These are phyloP conservation scores for Debaryomyces hansenii DNA, from an alignment of 805 yeast species.

Conservation along the genomic window DNA sequence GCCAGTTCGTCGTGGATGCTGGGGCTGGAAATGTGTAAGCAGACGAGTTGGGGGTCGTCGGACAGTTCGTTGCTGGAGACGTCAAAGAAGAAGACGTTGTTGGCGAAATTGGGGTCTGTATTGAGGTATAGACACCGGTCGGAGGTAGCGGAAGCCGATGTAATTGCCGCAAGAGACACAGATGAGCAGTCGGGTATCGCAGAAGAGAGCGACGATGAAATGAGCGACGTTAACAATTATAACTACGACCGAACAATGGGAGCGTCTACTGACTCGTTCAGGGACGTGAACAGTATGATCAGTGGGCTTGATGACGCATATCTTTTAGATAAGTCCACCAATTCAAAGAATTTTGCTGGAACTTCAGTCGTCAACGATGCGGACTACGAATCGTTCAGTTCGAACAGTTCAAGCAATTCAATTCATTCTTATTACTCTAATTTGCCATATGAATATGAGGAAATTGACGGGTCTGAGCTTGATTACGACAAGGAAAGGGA, in stretches of 20 bases:
- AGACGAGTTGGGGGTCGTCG: not conserved
- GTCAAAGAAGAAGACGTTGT: conserved; percentile 2
- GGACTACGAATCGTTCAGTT: conserved; percentile 18
- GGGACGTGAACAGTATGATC: conserved; percentile 3
- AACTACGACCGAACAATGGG: not conserved
- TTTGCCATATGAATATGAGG: not conserved
- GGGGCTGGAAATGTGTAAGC: not conserved
- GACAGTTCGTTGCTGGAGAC: conserved; percentile 1
- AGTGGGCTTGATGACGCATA: conserved; percentile 28
- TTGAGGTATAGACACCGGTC: conserved; percentile 1
- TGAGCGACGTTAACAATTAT: not conserved
- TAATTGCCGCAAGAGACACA: not conserved
- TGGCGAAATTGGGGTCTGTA: conserved; percentile 10
- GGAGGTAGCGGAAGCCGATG: not conserved
- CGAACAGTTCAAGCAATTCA: conserved; percentile 21
- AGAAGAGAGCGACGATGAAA: not conserved
- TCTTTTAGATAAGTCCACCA: conserved; percentile 20
- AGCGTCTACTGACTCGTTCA: not conserved
- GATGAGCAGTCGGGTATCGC: not conserved
- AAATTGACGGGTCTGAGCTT: not conserved
- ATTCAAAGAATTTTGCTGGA: conserved; percentile 24
- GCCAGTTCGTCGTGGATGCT: not conserved
- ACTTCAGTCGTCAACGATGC: conserved; percentile 17
- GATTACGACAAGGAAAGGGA: conserved; percentile 32
- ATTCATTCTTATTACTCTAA: conserved; percentile 21